Percentiles rank a stretch among this genome's conserved stretches.
phyloP scores from a whole-genome alignment of 2,329 filamentous ascomycete species.

The Trichoderma citrinoviride region DNA sequence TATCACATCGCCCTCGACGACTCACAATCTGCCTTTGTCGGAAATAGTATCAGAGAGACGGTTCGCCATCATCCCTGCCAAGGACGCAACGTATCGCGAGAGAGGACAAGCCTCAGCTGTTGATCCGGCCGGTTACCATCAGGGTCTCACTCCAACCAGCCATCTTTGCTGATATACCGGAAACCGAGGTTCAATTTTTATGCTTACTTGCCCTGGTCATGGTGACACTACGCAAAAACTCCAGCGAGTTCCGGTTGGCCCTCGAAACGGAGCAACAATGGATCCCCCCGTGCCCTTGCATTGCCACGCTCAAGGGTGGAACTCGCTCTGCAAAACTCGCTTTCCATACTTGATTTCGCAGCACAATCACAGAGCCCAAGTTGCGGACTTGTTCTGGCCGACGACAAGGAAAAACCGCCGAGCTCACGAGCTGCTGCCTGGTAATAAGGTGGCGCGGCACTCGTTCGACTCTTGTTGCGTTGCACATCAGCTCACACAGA shows the following conservation, averaged over 20 bases:
- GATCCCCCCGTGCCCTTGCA: constrained; percentile 2
- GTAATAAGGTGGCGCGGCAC: not conserved
- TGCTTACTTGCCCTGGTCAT: not conserved
- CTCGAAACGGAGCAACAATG: not conserved
- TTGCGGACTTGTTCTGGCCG: not conserved
- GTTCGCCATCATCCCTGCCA: not conserved
- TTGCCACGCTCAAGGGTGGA: constrained; percentile 8
- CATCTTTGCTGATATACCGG: not conserved
- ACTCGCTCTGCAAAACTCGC: not conserved
- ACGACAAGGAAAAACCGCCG: not conserved
- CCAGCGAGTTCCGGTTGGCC: not conserved
- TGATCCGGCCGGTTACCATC: not conserved
- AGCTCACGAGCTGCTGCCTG: not conserved
- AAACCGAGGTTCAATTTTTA: constrained; percentile 1
- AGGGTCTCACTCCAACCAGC: not conserved
- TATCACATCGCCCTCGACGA: not conserved
- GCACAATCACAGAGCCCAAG: not conserved
- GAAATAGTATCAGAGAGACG: not conserved
- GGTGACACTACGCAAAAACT: not conserved
- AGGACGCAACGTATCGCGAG: not conserved
- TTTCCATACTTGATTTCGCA: no score
- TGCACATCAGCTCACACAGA: constrained; percentile 19
- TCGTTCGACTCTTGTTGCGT: constrained; percentile 11
- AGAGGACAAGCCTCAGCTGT: not conserved
- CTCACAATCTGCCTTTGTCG: not conserved